Conservation (phyloP, 73 alveolate species). For the Stentor coeruleus region DNA sequence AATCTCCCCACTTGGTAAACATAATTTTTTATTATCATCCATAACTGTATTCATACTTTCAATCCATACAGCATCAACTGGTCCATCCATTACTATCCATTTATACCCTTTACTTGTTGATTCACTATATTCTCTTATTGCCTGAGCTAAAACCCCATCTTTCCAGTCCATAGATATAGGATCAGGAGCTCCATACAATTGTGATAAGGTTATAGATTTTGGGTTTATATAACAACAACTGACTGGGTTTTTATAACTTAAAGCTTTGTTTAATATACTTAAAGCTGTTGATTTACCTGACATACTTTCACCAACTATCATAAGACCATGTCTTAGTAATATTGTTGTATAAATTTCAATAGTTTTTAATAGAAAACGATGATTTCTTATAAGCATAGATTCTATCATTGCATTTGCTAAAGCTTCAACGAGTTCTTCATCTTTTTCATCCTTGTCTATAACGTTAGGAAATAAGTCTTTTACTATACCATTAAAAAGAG, state of each 20-base stretch:
- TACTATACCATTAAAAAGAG: slow-evolving; percentile 90
- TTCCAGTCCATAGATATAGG: slow-evolving; percentile 93
- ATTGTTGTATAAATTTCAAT: slow-evolving; percentile 93
- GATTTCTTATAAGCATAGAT: slow-evolving; percentile 58
- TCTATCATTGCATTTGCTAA: slow-evolving; percentile 52
- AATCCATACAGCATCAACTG: slow-evolving; percentile 97
- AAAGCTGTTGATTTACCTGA: slow-evolving; percentile 91
- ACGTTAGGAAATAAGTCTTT: slow-evolving; percentile 94
- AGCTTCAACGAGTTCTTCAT: slow-evolving; percentile 65
- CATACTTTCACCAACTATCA: slow-evolving; percentile 96
- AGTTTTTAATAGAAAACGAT: slow-evolving; percentile 75
- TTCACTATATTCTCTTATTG: slow-evolving; percentile 85
- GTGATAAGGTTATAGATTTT: slow-evolving; percentile 85
- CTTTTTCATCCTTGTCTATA: slow-evolving; percentile 68
- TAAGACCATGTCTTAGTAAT: slow-evolving; percentile 96
- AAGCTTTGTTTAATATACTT: slow-evolving; percentile 53
- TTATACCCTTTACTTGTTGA: slow-evolving; percentile 67
- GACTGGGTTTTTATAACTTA: slow-evolving; percentile 43
- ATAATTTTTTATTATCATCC: slow-evolving; percentile 95
- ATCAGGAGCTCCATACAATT: slow-evolving; percentile 95
- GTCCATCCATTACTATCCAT: slow-evolving; percentile 98
- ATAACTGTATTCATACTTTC: slow-evolving; percentile 98
- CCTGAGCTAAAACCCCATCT: slow-evolving; percentile 94
- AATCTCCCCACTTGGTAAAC: slow-evolving; percentile 96
- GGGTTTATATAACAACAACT: slow-evolving; percentile 86